Conservation (phyloP, 441 rosid genomes). For the Populus hybrid region DNA sequence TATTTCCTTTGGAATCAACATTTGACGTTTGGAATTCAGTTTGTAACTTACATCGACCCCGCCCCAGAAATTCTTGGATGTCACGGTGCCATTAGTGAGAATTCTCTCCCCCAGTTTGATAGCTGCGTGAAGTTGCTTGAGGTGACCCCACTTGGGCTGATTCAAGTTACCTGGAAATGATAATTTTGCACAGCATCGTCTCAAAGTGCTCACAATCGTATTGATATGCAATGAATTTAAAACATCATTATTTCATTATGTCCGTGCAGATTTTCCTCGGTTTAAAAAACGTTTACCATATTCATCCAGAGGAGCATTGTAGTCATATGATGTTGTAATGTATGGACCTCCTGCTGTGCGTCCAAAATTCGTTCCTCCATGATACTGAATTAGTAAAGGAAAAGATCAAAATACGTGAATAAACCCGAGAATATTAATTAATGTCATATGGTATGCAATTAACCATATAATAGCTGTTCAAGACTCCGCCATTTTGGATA, state of each 20-base stretch:
- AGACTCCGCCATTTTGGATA: slow-evolving; percentile 51
- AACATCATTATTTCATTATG: neutral
- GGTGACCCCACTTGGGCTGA: slow-evolving; percentile 3
- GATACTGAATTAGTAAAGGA: slow-evolving; percentile 36
- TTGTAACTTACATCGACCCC: neutral
- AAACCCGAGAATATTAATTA: neutral
- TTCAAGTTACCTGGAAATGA: neutral
- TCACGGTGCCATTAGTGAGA: neutral
- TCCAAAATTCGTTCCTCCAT: slow-evolving; percentile 80
- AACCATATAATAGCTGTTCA: slow-evolving; percentile 80
- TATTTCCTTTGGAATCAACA: neutral
- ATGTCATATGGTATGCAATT: neutral
- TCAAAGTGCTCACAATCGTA: neutral
- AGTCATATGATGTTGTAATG: slow-evolving; percentile 59
- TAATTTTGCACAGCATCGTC: neutral
- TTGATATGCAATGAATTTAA: neutral
- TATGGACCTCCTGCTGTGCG: slow-evolving; percentile 66
- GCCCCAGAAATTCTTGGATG: neutral
- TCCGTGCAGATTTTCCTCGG: no score
- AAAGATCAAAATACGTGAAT: neutral
- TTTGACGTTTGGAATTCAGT: neutral
- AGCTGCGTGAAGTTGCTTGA: neutral
- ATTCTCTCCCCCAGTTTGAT: neutral
- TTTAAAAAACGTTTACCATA: slow-evolving; percentile 34
- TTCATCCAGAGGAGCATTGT: slow-evolving; percentile 68